phyloP scores from a whole-genome alignment of 208 protist genomes.

The Leishmania guyanensis region DNA sequence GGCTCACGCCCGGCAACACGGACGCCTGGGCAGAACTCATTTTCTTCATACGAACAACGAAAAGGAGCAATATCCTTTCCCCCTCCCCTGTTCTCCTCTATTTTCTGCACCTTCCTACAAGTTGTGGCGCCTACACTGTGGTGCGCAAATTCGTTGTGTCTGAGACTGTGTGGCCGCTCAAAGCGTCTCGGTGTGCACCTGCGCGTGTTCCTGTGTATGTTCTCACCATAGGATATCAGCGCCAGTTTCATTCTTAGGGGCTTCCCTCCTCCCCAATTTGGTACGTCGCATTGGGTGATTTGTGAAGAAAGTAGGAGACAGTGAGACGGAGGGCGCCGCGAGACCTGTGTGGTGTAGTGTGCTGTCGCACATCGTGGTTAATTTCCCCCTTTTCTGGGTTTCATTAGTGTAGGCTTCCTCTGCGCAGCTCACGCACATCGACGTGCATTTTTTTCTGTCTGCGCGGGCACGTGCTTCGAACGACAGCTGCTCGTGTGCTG shows the following conservation, averaged over 20 bases:
- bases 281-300: too few species aligned
- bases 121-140: background rate
- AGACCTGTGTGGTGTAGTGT: too few species aligned
- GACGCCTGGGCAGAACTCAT: background rate
- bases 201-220: background rate
- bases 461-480: too few species aligned
- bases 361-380: too few species aligned
- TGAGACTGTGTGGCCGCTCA: background rate
- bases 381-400: too few species aligned
- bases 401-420: too few species aligned
- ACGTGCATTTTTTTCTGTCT: too few species aligned
- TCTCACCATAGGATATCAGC: background rate
- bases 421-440: too few species aligned
- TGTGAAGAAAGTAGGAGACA: too few species aligned
- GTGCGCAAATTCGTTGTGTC: background rate
- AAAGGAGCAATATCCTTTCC: background rate
- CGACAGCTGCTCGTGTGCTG: too few species aligned
- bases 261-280: too few species aligned
- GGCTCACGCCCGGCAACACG: background rate
- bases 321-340: too few species aligned
- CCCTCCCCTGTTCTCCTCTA: background rate
- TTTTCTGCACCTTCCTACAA: background rate
- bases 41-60: background rate
- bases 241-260: background rate
- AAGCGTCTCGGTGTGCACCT: background rate